A percentile compares a stretch with the other conserved stretches of the same genome.
phyloP scores from a whole-genome alignment of 208 protist genomes.

The Trichomonas gallinae region DNA sequence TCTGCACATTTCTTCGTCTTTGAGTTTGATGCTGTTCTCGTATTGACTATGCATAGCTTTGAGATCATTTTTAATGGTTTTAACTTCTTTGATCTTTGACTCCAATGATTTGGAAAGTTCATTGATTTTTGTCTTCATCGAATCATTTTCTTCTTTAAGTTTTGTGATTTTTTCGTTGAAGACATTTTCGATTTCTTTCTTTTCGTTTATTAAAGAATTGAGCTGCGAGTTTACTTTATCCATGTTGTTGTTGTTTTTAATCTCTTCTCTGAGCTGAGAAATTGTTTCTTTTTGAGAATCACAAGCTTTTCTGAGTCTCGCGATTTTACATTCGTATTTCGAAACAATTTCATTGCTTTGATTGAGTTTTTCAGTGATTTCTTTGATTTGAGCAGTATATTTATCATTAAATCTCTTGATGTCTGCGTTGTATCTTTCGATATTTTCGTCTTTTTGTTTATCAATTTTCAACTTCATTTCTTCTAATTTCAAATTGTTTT shows the following conservation, averaged over 20 bases:
- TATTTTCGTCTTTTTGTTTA: background rate
- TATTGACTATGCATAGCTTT: background rate
- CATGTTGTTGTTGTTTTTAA: background rate
- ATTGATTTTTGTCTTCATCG: background rate
- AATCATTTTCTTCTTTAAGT: background rate
- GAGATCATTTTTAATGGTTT: background rate
- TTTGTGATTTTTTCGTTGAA: background rate
- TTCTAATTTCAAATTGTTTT: background rate
- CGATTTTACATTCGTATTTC: background rate
- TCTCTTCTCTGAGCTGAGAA: background rate
- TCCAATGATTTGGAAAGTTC: background rate
- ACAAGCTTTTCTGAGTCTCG: background rate
- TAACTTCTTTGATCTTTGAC: background rate
- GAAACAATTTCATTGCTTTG: background rate
- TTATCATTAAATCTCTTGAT: background rate
- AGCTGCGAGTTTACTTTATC: background rate
- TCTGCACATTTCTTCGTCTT: background rate
- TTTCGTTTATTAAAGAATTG: background rate
- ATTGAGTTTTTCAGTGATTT: background rate
- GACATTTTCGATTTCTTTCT: background rate
- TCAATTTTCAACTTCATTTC: background rate
- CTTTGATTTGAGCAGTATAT: background rate
- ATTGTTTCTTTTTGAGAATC: background rate
- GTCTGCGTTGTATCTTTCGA: background rate
- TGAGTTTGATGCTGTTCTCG: background rate